Evolutionary conservation across 176 grass and related monocot species (phyloP), one percentile per base, ranked within the genome.

Genomic region (Calamus simplicifolius): DNA sequence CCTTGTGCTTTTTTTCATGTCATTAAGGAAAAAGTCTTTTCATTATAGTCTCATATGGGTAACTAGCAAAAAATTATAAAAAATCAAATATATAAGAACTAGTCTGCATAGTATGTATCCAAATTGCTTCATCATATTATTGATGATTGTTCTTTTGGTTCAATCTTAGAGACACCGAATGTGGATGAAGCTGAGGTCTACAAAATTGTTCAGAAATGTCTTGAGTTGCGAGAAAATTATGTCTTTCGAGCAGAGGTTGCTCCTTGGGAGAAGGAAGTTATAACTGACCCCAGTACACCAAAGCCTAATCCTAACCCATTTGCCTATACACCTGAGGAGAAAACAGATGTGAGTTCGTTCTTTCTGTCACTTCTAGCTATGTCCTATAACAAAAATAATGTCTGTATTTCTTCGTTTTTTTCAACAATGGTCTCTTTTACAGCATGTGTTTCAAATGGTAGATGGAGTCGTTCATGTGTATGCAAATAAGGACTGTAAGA

Each of bases 391-490:
- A 7, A 7, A 35, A 35, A 35, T 35, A 35, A 5, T 35, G 31
- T 35, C 31, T 35, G 31, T 35, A 1, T 35, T 35, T 35, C 31
- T 35, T 35, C 31, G 6, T 7, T 35, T 35, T 35, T 35, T 6
- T 18, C 6, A 35, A 35, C 31, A 35, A 35, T 35, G 6, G 31
- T 6, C 43, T 52, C 57, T 78, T 53, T 79, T 69, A 62, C 70
- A 95, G 90, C 90, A 89, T 62, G 65, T 77, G 55, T 89, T 86
- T 30, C 69, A 89, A 66, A 95, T 95, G 90, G 82, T 95, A 73
- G 86, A 95, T 65, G 90, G 90, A 48, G 90, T 95, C 31, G 74
- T 89, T 86, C 90, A 95, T 79, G 74, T 95, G 23, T 89, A 84
- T 48, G 68, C 77, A 52, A 76, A 63, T 71, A 86, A 89, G 81